These are phyloP conservation scores for Aquilaria malaccensis DNA, from an alignment of 345 rosid genomes.

Conservation along the genomic window DNA sequence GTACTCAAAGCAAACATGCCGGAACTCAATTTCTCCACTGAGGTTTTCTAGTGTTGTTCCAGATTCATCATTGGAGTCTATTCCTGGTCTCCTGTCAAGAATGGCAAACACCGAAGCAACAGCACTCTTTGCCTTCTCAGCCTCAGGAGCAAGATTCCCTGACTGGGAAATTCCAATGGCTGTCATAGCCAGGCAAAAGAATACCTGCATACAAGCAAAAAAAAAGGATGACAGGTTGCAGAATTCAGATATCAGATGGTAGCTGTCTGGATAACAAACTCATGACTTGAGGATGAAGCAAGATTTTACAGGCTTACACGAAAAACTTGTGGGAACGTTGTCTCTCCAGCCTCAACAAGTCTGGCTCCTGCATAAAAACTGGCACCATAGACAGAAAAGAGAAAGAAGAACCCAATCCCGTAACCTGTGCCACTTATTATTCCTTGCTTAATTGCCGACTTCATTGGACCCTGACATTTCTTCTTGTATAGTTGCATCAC, in stretches of 20 bases:
- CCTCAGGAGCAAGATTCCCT: slow-evolving; percentile 52
- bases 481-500: slow-evolving; percentile 57
- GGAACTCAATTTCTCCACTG: slow-evolving; percentile 62
- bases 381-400: slow-evolving; percentile 43
- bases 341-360: slow-evolving; percentile 46
- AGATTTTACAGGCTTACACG: slow-evolving; percentile 27
- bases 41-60: slow-evolving; percentile 42
- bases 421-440: slow-evolving; percentile 57
- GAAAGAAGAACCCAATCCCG: slow-evolving; percentile 55
- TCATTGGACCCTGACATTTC: slow-evolving; percentile 74
- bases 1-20: slow-evolving; percentile 57
- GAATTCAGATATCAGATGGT: too few relatives aligned
- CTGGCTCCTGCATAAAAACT: slow-evolving; percentile 75
- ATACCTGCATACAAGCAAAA: slow-evolving; percentile 31
- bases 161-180: slow-evolving; percentile 57
- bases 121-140: slow-evolving; percentile 44
- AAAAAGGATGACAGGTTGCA: too few relatives aligned
- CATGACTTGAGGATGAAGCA: too few relatives aligned
- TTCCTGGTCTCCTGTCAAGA: slow-evolving; percentile 55
- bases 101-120: slow-evolving; percentile 62
- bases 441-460: slow-evolving; percentile 59
- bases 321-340: slow-evolving; percentile 54
- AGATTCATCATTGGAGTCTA: slow-evolving; percentile 59
- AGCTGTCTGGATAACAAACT: too few relatives aligned
- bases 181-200: slow-evolving; percentile 56